phyloP scores from a whole-genome alignment of 495 filamentous ascomycete genomes.

The Neurospora africana region DNA sequence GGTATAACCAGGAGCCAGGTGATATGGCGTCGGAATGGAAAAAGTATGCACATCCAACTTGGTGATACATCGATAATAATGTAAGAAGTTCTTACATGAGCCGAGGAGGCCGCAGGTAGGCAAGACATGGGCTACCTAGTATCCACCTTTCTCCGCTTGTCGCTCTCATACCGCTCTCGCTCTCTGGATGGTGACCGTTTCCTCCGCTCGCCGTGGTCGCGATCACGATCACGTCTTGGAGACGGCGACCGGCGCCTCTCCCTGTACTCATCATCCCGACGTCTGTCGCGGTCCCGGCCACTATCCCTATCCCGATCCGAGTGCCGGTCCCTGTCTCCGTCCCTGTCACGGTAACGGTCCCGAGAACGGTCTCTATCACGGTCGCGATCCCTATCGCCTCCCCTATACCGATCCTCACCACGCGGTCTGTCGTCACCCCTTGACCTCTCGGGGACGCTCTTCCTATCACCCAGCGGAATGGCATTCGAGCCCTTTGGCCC shows the following conservation, averaged over 20 bases:
- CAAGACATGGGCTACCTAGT: conserved; percentile 12
- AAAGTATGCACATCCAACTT: not conserved
- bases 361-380: conserved; percentile 14
- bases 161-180: conserved; percentile 44
- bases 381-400: conserved; percentile 15
- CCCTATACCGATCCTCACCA: conserved; percentile 7
- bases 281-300: conserved; percentile 23
- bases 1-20: not conserved
- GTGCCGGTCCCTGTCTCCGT: conserved; percentile 19
- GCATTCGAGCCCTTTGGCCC: conserved; percentile 50
- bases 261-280: conserved; percentile 17
- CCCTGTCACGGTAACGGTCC: conserved; percentile 19
- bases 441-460: conserved; percentile 30
- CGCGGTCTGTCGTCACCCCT: conserved; percentile 14
- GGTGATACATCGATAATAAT: conserved; percentile 1
- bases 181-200: conserved; percentile 59
- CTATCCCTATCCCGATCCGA: conserved; percentile 10
- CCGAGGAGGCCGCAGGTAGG: not conserved
- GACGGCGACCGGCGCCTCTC: conserved; percentile 19
- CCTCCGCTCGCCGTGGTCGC: conserved; percentile 37
- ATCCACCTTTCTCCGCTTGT: conserved; percentile 59
- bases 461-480: conserved; percentile 48
- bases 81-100: not conserved
- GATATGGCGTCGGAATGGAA: not conserved
- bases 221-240: conserved; percentile 8